Conservation (phyloP, 257 asterid genomes). For the Handroanthus guayacan region DNA sequence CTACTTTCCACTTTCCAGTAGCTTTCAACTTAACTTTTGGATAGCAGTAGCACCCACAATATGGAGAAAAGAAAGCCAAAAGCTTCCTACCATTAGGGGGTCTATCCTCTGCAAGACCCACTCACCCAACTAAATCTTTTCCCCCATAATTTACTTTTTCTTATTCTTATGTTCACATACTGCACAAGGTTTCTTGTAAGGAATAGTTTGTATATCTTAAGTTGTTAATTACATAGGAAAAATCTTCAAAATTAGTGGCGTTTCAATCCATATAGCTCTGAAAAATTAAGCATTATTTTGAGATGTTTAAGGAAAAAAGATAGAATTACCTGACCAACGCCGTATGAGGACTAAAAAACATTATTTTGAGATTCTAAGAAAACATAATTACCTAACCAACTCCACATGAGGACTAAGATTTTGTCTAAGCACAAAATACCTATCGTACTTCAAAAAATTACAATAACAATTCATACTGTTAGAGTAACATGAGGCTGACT, state of each 20-base stretch:
- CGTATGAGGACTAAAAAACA: no score
- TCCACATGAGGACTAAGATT: no score
- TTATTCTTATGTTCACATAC: neutral
- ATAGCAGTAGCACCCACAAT: conserved; percentile 48
- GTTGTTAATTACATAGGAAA: neutral
- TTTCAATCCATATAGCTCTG: neutral
- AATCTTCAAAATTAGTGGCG: neutral
- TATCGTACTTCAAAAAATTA: no score
- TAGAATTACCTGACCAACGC: neutral
- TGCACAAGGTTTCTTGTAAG: neutral
- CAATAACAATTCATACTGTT: no score
- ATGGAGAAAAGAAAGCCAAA: conserved; percentile 20
- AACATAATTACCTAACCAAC: no score
- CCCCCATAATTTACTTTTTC: conserved; percentile 36
- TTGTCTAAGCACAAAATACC: no score
- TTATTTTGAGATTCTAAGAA: neutral
- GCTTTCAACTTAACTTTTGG: conserved; percentile 34
- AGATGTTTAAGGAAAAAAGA: neutral
- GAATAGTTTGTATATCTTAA: neutral
- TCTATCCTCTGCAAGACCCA: conserved; percentile 37
- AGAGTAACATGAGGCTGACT: no score
- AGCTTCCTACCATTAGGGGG: conserved; percentile 49
- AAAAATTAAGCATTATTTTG: neutral
- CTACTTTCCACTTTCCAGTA: conserved; percentile 33
- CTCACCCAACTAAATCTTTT: conserved; percentile 38